Base-by-base conservation (phyloP, 1,284 basidiomycete species). In the Earliella scabrosa region DNA sequence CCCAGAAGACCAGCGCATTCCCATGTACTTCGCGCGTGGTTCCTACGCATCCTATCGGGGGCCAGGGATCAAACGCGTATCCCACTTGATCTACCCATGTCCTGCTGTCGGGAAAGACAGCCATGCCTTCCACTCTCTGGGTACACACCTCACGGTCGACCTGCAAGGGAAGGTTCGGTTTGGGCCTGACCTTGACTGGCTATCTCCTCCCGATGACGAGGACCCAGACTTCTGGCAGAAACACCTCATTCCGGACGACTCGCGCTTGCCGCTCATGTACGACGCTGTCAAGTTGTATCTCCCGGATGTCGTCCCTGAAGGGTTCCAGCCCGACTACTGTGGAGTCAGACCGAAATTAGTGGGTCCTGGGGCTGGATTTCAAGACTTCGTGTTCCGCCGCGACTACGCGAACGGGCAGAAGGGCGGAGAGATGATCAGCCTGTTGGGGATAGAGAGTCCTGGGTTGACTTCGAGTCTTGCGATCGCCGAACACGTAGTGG, bases 141-240 rank as follows among this genome's bases (percentile, higher is more conserved):
- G 95, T 2, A 96, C 94, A 10, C 95, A 97, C 75, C 78, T 96
- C 27, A 97, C 95, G 7, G 76, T 99, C 39, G 93, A 97, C 72
- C 71, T 99, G 56, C 82, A 91, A 50, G 92, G 93, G 0, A 91
- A 92, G 63, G 81, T 99, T 48, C 85, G 87, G 23, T 99, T 99
- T 70, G 97, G 97, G 0, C 97, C 97, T 3, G 95, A 98, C 68
- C 81, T 96, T 8, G 90, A 98, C 69, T 95, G 93, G 87, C 79
- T 98, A 66, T 80, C 82, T 5, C 82, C 85, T 1, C 78, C 80
- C 2, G 67, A 69, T 7, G 79, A 82, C 41, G 55, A 60, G n/a
- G 43, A 59, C 24, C 31, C 55, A 4, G 90, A 94, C 62, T 95
- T 92, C 69, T 97, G 95, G 95, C 77, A 76, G 39, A 74, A 75